Conservation (phyloP, 306 rosid genomes). For the Quercus variabilis region DNA sequence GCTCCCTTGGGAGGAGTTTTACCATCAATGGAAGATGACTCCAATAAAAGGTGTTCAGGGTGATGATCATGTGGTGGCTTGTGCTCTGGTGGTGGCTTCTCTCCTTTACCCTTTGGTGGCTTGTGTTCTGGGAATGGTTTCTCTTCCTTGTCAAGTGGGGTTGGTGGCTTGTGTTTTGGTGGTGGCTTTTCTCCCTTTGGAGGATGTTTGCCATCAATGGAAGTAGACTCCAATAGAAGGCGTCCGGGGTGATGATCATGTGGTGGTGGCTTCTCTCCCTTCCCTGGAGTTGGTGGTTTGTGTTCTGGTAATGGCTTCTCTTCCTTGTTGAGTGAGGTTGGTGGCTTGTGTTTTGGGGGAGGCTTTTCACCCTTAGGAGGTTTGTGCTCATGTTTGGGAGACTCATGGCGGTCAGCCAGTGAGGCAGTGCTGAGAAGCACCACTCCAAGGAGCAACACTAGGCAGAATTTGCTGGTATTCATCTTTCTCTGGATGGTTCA, state of each 20-base stretch:
- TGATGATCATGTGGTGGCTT: not conserved
- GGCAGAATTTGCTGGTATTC: not conserved
- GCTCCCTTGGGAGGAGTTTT: too few relatives aligned
- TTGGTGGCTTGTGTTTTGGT: not conserved
- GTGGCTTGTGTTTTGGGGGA: slow-evolving; percentile 7
- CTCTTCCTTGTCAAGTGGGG: too few relatives aligned
- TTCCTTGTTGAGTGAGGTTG: not conserved
- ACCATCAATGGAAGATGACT: too few relatives aligned
- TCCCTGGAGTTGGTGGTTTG: not conserved
- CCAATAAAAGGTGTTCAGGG: not conserved
- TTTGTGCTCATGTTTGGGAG: not conserved
- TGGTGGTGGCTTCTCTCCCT: not conserved
- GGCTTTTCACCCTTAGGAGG: slow-evolving; percentile 4
- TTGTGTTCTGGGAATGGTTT: too few relatives aligned
- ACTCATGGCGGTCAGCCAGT: not conserved
- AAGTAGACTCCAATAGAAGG: too few relatives aligned
- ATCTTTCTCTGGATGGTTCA: not conserved
- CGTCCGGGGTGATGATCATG: too few relatives aligned
- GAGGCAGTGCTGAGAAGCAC: not conserved
- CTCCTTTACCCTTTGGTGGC: not conserved
- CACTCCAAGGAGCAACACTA: not conserved
- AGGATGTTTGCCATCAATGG: too few relatives aligned
- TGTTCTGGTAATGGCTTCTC: not conserved
- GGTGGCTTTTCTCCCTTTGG: slow-evolving; percentile 4
- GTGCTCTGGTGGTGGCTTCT: not conserved